Evolutionary conservation across 2,329 filamentous ascomycete species (phyloP).

Genomic region (Teratosphaeriaceae sp.): DNA sequence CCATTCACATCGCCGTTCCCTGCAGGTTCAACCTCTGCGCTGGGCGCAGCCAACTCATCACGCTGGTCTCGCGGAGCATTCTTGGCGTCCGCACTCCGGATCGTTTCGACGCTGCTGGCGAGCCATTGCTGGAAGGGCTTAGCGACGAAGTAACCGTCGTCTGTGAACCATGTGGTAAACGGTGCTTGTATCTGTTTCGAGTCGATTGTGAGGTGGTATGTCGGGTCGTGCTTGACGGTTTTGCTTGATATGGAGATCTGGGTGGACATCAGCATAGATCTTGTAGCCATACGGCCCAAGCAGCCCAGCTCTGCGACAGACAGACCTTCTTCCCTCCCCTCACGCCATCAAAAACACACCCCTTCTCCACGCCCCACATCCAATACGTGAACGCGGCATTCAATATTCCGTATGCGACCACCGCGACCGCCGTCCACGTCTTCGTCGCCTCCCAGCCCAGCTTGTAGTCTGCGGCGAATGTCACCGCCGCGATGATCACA

Average conservation of each 20-base stretch:
- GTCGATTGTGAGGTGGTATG: slow-evolving; percentile 66
- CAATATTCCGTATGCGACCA: slow-evolving; percentile 69
- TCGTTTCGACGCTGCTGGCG: slow-evolving; percentile 57
- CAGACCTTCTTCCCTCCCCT: slow-evolving; percentile 58
- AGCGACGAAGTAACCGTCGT: slow-evolving; percentile 67
- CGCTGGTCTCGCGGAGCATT: slow-evolving; percentile 39
- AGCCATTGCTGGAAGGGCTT: slow-evolving; percentile 74
- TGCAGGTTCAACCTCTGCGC: slow-evolving; percentile 10
- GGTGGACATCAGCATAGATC: neutral
- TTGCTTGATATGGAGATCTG: slow-evolving; percentile 68
- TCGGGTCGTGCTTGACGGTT: slow-evolving; percentile 71
- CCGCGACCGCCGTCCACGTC: slow-evolving; percentile 70
- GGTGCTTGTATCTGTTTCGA: slow-evolving; percentile 51
- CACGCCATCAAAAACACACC: slow-evolving; percentile 72
- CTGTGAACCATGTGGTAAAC: slow-evolving; percentile 67
- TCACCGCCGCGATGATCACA: slow-evolving; percentile 70
- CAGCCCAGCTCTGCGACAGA: neutral
- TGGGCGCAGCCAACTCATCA: slow-evolving; percentile 20
- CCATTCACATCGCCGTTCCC: no score
- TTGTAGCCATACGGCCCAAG: neutral
- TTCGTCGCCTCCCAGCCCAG: slow-evolving; percentile 85
- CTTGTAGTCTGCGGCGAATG: slow-evolving; percentile 89
- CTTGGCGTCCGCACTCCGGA: slow-evolving; percentile 59
- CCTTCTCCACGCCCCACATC: slow-evolving; percentile 77
- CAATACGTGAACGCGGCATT: slow-evolving; percentile 76